These are phyloP conservation scores for Thraustochytrium sp. DNA, from an alignment of 352 stramenopile genomes.

Conservation along the genomic window DNA sequence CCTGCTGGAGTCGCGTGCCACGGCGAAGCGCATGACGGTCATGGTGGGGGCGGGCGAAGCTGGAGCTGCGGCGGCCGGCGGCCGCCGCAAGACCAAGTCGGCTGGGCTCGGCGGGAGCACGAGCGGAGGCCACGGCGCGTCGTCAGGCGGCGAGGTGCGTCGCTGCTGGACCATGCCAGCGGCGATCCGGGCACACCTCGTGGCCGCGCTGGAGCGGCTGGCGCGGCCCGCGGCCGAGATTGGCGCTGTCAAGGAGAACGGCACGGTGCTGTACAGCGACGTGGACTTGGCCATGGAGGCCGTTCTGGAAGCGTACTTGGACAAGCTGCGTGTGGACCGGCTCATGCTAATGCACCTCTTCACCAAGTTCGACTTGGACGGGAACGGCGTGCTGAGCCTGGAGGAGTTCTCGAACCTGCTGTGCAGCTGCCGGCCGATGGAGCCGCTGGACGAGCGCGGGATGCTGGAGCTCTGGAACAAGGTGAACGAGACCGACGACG, in stretches of 20 bases:
- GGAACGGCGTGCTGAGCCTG: constrained; percentile 31
- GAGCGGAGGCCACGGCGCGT: too few species aligned
- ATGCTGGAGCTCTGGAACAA: constrained; percentile 44
- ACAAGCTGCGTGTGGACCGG: neutral
- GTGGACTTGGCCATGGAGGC: neutral
- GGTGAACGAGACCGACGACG: constrained; percentile 40
- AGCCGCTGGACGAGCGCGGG: neutral
- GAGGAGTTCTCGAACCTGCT: constrained; percentile 36
- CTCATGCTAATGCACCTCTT: constrained; percentile 38
- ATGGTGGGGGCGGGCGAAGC: too few species aligned
- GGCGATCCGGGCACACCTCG: neutral
- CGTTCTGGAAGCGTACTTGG: neutral
- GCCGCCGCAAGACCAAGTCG: neutral
- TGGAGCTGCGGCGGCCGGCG: neutral
- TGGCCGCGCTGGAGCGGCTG: neutral
- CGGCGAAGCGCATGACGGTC: neutral
- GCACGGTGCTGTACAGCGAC: neutral
- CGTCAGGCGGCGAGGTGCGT: neutral
- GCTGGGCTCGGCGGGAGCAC: too few species aligned
- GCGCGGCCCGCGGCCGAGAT: neutral
- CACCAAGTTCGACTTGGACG: constrained; percentile 26
- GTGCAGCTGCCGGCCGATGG: neutral
- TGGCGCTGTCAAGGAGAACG: neutral
- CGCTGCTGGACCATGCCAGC: constrained; percentile 12
- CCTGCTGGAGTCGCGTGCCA: neutral